Conservation (phyloP, 2,329 filamentous ascomycete genomes). For the Dactylonectria estremocensis region DNA sequence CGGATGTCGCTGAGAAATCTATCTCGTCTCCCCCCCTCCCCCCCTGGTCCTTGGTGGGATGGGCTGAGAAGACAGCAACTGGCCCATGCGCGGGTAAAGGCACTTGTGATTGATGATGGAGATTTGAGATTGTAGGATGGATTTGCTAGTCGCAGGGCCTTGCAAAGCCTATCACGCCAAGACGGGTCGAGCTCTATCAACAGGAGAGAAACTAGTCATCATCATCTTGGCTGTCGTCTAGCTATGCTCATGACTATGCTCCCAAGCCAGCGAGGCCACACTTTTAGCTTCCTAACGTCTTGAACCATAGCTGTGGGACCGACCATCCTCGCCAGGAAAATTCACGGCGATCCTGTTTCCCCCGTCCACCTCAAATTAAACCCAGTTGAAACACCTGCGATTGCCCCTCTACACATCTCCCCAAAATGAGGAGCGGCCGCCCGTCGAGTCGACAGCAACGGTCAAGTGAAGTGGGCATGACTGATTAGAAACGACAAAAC, state of each 20-base stretch:
- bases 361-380: neutral
- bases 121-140: neutral
- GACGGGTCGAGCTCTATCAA: neutral
- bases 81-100: neutral
- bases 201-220: neutral
- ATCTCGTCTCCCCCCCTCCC: too few species aligned
- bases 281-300: too few species aligned
- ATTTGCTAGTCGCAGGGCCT: neutral
- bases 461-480: neutral
- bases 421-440: neutral
- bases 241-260: neutral
- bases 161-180: conserved; percentile 7
- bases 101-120: neutral
- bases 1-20: too few species aligned
- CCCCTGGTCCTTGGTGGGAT: neutral
- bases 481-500: neutral
- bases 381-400: neutral
- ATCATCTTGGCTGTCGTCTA: neutral
- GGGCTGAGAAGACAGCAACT: neutral
- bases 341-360: conserved; percentile 1
- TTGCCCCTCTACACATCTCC: neutral
- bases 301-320: neutral
- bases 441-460: too few species aligned
- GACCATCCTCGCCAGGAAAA: neutral
- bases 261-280: too few species aligned